Percentiles rank a stretch among this genome's conserved stretches.
Evolutionary conservation across 805 yeast genomes (phyloP).

Genomic region (Kuraishia capsulata): DNA sequence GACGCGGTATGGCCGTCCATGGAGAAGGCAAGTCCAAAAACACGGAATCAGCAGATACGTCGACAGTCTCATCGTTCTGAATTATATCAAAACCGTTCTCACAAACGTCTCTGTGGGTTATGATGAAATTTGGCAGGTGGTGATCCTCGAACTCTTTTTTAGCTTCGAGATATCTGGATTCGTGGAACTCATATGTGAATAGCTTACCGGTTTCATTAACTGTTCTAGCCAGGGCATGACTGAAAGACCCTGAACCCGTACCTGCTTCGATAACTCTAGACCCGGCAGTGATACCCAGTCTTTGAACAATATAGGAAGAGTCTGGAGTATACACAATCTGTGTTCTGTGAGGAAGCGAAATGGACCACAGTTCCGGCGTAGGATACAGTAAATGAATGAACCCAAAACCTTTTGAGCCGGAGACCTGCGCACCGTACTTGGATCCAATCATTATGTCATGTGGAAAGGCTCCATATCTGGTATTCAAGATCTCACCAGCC

Average conservation of each 20-base stretch:
- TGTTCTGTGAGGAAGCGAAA: conserved; percentile 94
- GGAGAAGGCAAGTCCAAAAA: conserved; percentile 95
- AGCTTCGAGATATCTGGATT: conserved; percentile 76
- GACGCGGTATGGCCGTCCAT: conserved; percentile 86
- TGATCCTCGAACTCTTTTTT: conserved; percentile 66
- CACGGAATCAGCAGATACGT: conserved; percentile 58
- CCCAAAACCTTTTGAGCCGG: conserved; percentile 62
- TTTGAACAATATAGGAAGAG: conserved; percentile 80
- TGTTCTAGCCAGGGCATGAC: conserved; percentile 85
- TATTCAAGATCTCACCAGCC: conserved; percentile 57
- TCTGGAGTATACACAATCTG: conserved; percentile 97
- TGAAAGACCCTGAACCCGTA: conserved; percentile 93
- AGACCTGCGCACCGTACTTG: conserved; percentile 77
- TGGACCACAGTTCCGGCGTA: conserved; percentile 91
- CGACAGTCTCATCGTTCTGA: conserved; percentile 17
- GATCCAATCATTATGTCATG: conserved; percentile 77
- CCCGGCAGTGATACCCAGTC: conserved; percentile 66
- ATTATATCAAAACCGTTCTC: conserved; percentile 65
- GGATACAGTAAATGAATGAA: conserved; percentile 86
- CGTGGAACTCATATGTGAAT: conserved; percentile 88
- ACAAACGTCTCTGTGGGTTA: conserved; percentile 92
- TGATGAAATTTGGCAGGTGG: conserved; percentile 46
- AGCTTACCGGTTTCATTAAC: conserved; percentile 52
- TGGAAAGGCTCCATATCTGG: conserved; percentile 86
- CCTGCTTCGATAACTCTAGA: conserved; percentile 91